Evolutionary conservation across 2,329 filamentous ascomycete genomes (phyloP), one percentile per base, ranked within the genome.

Genomic region (Fonsecaea nubica): DNA sequence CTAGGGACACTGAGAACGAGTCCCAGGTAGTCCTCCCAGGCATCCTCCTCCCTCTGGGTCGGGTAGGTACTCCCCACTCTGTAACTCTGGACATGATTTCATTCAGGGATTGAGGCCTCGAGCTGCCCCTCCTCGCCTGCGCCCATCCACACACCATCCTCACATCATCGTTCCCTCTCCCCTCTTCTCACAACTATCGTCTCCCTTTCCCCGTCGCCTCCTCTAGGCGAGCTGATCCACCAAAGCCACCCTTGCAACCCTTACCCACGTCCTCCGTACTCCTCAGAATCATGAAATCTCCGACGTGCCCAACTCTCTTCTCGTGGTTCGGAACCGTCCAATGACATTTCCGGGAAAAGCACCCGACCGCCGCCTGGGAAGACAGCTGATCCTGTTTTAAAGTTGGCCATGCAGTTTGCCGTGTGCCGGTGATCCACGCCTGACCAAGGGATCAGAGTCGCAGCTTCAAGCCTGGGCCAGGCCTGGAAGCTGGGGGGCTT

Each of bases 321-420:
- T 42, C 15, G 40, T 42, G 18, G 40, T 42, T n/a, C 18, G 13
- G 4, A 25, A 5, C 40, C 15, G 15, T 6, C 40, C 40, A 42
- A 42, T 42, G 40, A n/a, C 15, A 42, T 42, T 42, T 5, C 40
- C 18, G 40, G 40, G 15, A 42, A 42, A 42, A n/a, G 40, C 40
- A n/a, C 40, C 40, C 25, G 40, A n/a, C 40, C 40, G 40, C 40
- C 40, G n/a, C 3, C 25, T 25, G 36, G 12, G 18, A 25, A 25
- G 40, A 25, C 45, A 50, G 45, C 45, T 50, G 45, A 50, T 50
- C 45, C 45, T 25, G 45, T 50, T 50, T 25, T 25, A 25, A 50
- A 50, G 45, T 50, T 50, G 9, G 45, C n/a, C 45, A 50, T 50
- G 45, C 18, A 50, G 45, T 50, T 50, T 50, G 45, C 45, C 45